Evolutionary conservation across 1,284 basidiomycete species (phyloP).

Genomic region (Malassezia sympodialis): DNA sequence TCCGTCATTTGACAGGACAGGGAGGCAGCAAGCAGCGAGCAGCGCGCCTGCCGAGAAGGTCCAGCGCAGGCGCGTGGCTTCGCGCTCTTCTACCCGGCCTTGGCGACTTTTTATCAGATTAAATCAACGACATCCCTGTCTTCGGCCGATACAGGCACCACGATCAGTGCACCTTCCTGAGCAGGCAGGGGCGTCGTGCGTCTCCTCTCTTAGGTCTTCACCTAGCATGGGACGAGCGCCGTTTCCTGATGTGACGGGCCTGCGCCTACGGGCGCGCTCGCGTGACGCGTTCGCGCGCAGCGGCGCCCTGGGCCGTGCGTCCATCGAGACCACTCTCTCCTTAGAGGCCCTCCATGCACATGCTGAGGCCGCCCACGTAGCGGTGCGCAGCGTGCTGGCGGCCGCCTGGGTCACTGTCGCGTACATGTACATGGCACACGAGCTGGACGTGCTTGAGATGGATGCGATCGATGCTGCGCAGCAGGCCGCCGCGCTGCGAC

Average conservation of each 20-base stretch:
- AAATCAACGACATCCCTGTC: background rate
- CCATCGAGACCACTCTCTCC: background rate
- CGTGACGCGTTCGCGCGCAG: constrained; percentile 2
- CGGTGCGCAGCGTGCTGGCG: background rate
- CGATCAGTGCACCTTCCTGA: background rate
- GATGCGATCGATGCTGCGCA: background rate
- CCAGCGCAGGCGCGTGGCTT: background rate
- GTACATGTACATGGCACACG: constrained; percentile 13
- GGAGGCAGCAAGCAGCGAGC: background rate
- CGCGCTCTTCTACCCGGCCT: background rate
- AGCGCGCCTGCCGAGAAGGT: background rate
- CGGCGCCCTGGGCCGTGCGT: background rate
- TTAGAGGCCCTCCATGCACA: background rate
- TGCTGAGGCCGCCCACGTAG: background rate
- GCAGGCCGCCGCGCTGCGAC: background rate
- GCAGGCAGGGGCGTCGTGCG: background rate
- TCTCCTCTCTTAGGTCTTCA: background rate
- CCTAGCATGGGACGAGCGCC: constrained; percentile 20
- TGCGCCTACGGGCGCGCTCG: constrained; percentile 14
- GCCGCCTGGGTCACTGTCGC: constrained; percentile 5
- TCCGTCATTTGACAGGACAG: background rate
- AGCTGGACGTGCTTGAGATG: constrained; percentile 4
- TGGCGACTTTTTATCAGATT: background rate
- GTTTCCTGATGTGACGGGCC: constrained; percentile 42
- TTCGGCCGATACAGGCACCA: background rate